phyloP scores from a whole-genome alignment of 2,329 filamentous ascomycete genomes.

The Aspergillus fumigatus region DNA sequence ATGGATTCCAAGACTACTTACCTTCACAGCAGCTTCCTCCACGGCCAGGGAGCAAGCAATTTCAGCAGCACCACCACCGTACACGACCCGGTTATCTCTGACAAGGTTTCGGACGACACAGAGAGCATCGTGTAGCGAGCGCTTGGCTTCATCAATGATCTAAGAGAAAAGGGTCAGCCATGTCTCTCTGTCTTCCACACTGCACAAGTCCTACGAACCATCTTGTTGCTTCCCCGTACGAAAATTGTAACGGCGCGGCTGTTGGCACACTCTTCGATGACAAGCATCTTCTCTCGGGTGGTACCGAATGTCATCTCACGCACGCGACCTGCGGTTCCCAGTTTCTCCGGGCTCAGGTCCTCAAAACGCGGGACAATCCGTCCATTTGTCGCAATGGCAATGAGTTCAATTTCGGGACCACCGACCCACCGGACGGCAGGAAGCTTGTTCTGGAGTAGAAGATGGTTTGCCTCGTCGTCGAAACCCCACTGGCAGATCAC shows the following conservation, averaged over 20 bases:
- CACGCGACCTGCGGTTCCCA: conserved; percentile 84
- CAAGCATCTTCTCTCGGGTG: conserved; percentile 97
- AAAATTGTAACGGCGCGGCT: conserved; percentile 94
- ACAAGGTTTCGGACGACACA: conserved; percentile 97
- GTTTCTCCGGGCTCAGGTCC: conserved; percentile 84
- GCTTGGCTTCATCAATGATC: conserved; percentile 99
- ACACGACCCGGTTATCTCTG: conserved; percentile 92
- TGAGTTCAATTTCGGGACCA: conserved; percentile 95
- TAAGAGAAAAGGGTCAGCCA: conserved; percentile 35
- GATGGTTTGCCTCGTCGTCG: conserved; percentile 96
- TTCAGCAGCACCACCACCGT: conserved; percentile 93
- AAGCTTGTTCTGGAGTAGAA: conserved; percentile 91
- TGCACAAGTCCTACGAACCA: conserved; percentile 57
- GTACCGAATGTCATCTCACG: conserved; percentile 96
- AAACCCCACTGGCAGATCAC: conserved; percentile 99
- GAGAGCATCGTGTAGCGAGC: conserved; percentile 92
- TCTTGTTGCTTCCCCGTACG: conserved; percentile 97
- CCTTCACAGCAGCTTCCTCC: conserved; percentile 86
- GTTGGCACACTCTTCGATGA: conserved; percentile 99
- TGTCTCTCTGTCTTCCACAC: not conserved
- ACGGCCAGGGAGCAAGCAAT: conserved; percentile 96
- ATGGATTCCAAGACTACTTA: conserved; percentile 23
- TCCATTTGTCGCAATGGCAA: conserved; percentile 97
- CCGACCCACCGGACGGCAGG: conserved; percentile 97
- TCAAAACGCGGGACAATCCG: conserved; percentile 97